Evolutionary conservation across 352 stramenopile genomes (phyloP).

Genomic region (Phytophthora citricola): DNA sequence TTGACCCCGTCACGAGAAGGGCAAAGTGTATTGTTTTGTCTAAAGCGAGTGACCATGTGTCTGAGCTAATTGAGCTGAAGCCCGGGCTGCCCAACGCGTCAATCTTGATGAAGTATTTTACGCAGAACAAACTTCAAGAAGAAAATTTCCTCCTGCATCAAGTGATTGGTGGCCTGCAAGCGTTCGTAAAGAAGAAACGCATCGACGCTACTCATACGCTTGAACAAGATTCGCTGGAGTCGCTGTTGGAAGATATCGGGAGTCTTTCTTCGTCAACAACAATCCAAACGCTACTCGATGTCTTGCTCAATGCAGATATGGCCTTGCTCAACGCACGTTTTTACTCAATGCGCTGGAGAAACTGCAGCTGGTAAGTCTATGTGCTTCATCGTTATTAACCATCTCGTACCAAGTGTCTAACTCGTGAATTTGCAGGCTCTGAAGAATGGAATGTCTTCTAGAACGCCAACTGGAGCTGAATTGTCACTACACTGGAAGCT

Average conservation of each 20-base stretch:
- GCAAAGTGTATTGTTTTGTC: slow-evolving; percentile 68
- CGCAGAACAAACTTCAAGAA: slow-evolving; percentile 86
- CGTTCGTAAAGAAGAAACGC: slow-evolving; percentile 75
- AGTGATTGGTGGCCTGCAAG: slow-evolving; percentile 72
- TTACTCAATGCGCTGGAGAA: slow-evolving; percentile 68
- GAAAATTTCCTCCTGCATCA: slow-evolving; percentile 89
- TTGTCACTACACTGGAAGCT: slow-evolving; percentile 71
- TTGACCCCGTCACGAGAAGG: slow-evolving; percentile 40
- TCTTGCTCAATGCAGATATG: slow-evolving; percentile 73
- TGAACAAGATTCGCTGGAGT: slow-evolving; percentile 57
- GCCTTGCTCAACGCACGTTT: slow-evolving; percentile 58
- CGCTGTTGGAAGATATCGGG: slow-evolving; percentile 72
- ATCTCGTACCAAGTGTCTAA: slow-evolving; percentile 11
- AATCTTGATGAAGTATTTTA: slow-evolving; percentile 87
- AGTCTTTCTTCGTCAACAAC: slow-evolving; percentile 67
- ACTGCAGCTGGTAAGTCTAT: slow-evolving; percentile 58
- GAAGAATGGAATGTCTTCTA: slow-evolving; percentile 64
- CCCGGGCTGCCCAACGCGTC: slow-evolving; percentile 56
- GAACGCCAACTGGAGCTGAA: slow-evolving; percentile 61
- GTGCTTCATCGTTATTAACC: neutral
- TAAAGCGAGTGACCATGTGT: slow-evolving; percentile 32
- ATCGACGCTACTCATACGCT: slow-evolving; percentile 42
- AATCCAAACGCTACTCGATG: slow-evolving; percentile 77
- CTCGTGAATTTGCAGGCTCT: slow-evolving; percentile 43
- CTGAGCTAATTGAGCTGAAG: slow-evolving; percentile 73